Evolutionary conservation across 495 filamentous ascomycete genomes (phyloP).

Genomic region (Talaromyces proteolyticus): DNA sequence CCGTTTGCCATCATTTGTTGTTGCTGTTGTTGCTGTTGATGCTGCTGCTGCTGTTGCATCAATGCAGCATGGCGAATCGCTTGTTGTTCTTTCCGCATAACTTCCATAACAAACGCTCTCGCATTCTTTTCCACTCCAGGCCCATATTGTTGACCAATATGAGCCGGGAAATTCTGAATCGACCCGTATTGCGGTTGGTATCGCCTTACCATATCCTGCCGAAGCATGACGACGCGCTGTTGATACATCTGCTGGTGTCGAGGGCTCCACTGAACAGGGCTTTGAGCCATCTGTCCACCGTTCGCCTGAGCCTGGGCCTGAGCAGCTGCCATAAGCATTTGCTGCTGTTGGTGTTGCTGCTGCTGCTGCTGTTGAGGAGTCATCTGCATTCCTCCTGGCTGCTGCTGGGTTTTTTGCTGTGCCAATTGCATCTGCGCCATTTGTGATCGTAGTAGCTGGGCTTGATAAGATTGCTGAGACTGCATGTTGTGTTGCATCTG

Average conservation of each 20-base stretch:
- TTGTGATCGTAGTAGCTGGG: conserved; percentile 18
- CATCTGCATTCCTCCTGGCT: conserved; percentile 27
- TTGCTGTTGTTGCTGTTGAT: conserved; percentile 37
- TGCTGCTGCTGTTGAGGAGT: conserved; percentile 33
- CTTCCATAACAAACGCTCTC: conserved; percentile 36
- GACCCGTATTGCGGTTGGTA: conserved; percentile 34
- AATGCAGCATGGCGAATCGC: conserved; percentile 27
- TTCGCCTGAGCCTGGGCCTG: conserved; percentile 29
- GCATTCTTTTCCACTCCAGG: conserved; percentile 30
- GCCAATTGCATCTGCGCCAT: conserved; percentile 20
- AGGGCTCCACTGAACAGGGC: conserved; percentile 20
- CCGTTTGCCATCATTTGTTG: conserved; percentile 45
- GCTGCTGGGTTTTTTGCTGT: conserved; percentile 25
- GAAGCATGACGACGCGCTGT: conserved; percentile 27
- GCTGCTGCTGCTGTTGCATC: conserved; percentile 25
- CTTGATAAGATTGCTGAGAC: conserved; percentile 23
- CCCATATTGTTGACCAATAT: conserved; percentile 33
- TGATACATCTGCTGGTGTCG: conserved; percentile 34
- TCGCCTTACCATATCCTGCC: conserved; percentile 33
- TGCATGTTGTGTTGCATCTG: conserved; percentile 19
- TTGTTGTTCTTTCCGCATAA: conserved; percentile 39
- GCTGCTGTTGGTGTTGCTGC: conserved; percentile 7
- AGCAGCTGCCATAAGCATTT: conserved; percentile 3
- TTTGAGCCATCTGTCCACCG: conserved; percentile 30
- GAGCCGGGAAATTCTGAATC: conserved; percentile 36